A percentile compares a stretch with the other conserved stretches of the same genome.
Evolutionary conservation across 2,329 filamentous ascomycete species (phyloP).

Genomic region (Sporothrix sp.): DNA sequence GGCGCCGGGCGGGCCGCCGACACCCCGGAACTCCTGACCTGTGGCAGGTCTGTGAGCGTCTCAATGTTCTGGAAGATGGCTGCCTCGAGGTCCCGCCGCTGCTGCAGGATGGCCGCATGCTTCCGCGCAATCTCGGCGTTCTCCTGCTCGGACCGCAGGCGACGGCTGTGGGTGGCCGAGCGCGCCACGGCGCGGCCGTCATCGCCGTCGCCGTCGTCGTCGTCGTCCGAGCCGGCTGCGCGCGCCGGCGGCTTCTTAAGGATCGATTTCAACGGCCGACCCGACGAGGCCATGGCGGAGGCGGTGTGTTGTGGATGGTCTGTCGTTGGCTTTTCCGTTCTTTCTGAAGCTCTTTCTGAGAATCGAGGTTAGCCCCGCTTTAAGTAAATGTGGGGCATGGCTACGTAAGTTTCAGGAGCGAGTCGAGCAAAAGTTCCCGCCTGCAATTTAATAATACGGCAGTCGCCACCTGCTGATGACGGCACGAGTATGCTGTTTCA

Average conservation of each 20-base stretch:
- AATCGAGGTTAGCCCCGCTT: conserved; percentile 5
- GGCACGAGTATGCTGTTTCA: conserved; percentile 2
- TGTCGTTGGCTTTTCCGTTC: no score
- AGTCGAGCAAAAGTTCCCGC: neutral
- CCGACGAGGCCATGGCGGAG: conserved; percentile 37
- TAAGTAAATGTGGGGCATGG: conserved; percentile 3
- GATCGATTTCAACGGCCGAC: conserved; percentile 42
- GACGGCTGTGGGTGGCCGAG: conserved; percentile 22
- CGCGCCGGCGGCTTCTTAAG: conserved; percentile 47
- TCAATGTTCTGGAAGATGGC: conserved; percentile 65
- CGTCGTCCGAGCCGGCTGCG: neutral
- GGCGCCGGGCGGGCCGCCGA: conserved; percentile 41
- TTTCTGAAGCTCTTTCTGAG: no score
- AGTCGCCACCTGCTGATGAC: conserved; percentile 7
- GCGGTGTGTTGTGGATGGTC: conserved; percentile 1
- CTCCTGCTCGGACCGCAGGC: conserved; percentile 29
- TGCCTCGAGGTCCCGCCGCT: conserved; percentile 68
- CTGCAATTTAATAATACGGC: no score
- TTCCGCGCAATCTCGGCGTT: conserved; percentile 59
- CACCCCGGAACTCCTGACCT: conserved; percentile 24
- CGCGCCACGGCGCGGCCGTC: conserved; percentile 16
- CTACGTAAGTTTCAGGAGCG: neutral
- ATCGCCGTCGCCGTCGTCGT: conserved; percentile 13
- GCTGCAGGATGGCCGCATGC: conserved; percentile 73
- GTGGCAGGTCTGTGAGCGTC: conserved; percentile 54